These are phyloP conservation scores for Purshia tridentata DNA, from an alignment of 306 rosid species.

Conservation along the genomic window DNA sequence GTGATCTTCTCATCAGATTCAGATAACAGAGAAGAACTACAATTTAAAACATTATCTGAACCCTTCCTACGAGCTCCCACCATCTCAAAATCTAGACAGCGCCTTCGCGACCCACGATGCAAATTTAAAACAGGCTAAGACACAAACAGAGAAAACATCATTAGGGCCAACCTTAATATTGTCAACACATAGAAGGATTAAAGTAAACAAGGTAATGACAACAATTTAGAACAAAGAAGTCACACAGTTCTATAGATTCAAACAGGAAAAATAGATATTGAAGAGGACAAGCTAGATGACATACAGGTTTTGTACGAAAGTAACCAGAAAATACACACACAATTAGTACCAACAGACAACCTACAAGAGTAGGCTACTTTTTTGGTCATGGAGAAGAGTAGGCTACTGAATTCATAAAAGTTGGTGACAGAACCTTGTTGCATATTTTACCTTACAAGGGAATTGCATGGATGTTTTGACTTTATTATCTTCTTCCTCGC, in stretches of 20 bases:
- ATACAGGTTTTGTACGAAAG: neutral
- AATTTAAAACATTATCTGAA: slow-evolving; percentile 40
- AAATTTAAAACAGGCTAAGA: slow-evolving; percentile 54
- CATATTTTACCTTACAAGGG: slow-evolving; percentile 41
- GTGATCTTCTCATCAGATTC: slow-evolving; percentile 47
- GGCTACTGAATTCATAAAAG: slow-evolving; percentile 1
- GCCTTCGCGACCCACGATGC: slow-evolving; percentile 70
- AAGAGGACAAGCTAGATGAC: neutral
- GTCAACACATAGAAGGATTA: neutral
- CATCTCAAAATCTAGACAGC: slow-evolving; percentile 85
- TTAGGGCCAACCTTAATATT: slow-evolving; percentile 1
- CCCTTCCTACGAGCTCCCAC: slow-evolving; percentile 54
- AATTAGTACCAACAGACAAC: neutral
- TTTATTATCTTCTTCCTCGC: slow-evolving; percentile 40
- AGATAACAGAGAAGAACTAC: slow-evolving; percentile 34
- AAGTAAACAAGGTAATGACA: neutral
- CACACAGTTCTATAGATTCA: neutral
- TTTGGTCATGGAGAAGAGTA: too few species aligned
- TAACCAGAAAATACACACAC: neutral
- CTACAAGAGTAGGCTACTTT: neutral
- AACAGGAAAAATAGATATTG: neutral
- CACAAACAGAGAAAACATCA: slow-evolving; percentile 22
- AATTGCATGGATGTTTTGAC: slow-evolving; percentile 31
- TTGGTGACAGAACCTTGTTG: neutral
- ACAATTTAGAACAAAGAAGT: neutral